Base-by-base conservation (phyloP, 306 rosid genomes). In the Cyamopsis tetragonoloba region DNA sequence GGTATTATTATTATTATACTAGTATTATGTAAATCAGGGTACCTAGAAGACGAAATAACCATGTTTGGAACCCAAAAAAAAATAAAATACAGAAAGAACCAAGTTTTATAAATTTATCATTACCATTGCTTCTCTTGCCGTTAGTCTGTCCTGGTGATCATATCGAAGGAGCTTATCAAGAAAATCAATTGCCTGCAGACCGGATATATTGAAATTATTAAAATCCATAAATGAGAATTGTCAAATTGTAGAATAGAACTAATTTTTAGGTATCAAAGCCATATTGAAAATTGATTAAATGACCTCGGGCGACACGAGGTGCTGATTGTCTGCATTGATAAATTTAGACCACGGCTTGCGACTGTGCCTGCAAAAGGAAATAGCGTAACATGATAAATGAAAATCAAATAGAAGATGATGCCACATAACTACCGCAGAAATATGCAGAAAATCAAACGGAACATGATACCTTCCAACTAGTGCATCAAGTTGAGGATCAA, bases 71-170 rank as follows among this genome's bases (percentile, higher is more conserved):
- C n/a, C n/a, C n/a, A n/a, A n/a, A n/a, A n/a, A n/a, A n/a, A n/a
- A n/a, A n/a, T n/a, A n/a, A n/a, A n/a, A n/a, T n/a, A n/a, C n/a
- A n/a, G n/a, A n/a, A n/a, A n/a, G n/a, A n/a, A n/a, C n/a, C n/a
- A n/a, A n/a, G n/a, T n/a, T n/a, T n/a, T n/a, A n/a, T n/a, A n/a
- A n/a, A n/a, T n/a, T 53, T 4, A 57, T 43, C 7, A 48, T 70
- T 88, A 95, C 97, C 97, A 90, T 95, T 55, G 99, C 99, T 84
- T 95, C 99, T 81, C 80, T 86, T 38, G 97, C 99, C 22, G 99
- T 88, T 30, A 90, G 83, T 85, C 99, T 82, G 84, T 90, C 99
- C 62, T 90, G 97, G 81, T 93, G 97, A 80, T 93, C 97, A 63
- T 93, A 93, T 5, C 91, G 88, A 47, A 93, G 96, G 58, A 93